phyloP scores from a whole-genome alignment of 1,284 basidiomycete genomes.

The Agroathelia rolfsii region DNA sequence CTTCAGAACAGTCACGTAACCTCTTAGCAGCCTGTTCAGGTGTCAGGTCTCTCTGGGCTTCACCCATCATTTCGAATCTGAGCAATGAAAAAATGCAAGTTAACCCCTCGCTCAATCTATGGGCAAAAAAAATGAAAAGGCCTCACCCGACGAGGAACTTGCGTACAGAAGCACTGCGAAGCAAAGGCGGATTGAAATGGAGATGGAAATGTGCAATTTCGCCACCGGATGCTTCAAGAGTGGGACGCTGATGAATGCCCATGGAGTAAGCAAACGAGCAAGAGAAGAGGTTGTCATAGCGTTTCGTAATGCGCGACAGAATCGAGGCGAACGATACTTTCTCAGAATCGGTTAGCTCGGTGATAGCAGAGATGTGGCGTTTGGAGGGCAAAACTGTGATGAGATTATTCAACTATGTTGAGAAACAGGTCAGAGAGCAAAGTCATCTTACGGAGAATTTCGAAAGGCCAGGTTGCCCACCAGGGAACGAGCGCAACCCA shows the following conservation, averaged over 20 bases:
- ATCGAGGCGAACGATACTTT: constrained; percentile 55
- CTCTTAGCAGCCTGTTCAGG: constrained; percentile 79
- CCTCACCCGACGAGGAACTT: constrained; percentile 85
- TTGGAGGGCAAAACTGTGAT: constrained; percentile 65
- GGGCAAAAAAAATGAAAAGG: background rate
- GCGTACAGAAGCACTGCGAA: constrained; percentile 74
- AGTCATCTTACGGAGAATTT: constrained; percentile 54
- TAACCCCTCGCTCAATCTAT: no score
- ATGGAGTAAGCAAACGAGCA: constrained; percentile 96
- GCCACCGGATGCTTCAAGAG: constrained; percentile 30
- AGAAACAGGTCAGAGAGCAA: constrained; percentile 3
- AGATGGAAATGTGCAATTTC: constrained; percentile 78
- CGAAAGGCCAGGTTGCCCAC: constrained; percentile 97
- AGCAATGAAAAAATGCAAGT: constrained; percentile 5
- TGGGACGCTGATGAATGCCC: constrained; percentile 82
- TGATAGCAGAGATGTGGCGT: constrained; percentile 67
- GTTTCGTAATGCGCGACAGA: constrained; percentile 55
- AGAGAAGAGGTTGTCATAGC: constrained; percentile 80
- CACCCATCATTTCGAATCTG: constrained; percentile 88
- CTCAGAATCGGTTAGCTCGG: constrained; percentile 54
- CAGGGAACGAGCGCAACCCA: constrained; percentile 89
- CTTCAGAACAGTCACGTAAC: constrained; percentile 40
- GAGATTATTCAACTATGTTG: background rate
- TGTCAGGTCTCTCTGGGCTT: constrained; percentile 86
- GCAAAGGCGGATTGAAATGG: constrained; percentile 83